phyloP scores from a whole-genome alignment of 257 asterid genomes.

The Catharanthus roseus region DNA sequence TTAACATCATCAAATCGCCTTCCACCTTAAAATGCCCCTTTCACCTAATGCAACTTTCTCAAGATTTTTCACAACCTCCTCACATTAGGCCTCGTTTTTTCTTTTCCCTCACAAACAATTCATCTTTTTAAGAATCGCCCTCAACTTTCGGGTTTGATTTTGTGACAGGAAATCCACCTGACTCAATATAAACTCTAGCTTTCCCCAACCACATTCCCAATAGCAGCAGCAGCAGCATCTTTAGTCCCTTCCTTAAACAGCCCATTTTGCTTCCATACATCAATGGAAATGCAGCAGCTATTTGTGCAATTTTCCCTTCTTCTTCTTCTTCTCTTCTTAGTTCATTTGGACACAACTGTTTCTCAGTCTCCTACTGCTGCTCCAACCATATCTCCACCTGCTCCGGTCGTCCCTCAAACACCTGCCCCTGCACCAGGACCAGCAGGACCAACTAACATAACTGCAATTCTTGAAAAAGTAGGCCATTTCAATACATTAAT shows the following conservation, averaged over 20 bases:
- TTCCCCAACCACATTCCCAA: not conserved
- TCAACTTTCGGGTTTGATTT: not conserved
- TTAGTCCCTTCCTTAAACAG: not conserved
- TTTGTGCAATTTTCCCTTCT: slow-evolving; percentile 10
- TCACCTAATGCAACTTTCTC: slow-evolving; percentile 11
- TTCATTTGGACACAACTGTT: slow-evolving; percentile 12
- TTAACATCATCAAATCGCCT: slow-evolving; percentile 24
- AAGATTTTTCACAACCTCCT: not conserved
- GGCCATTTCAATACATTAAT: slow-evolving; percentile 40
- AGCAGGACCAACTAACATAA: slow-evolving; percentile 40
- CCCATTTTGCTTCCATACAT: not conserved
- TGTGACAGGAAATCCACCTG: not conserved
- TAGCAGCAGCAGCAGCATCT: not conserved
- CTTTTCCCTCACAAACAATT: too few relatives aligned
- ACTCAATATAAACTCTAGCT: slow-evolving; percentile 13
- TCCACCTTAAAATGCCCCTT: slow-evolving; percentile 32
- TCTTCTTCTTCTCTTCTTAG: slow-evolving; percentile 22
- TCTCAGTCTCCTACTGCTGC: slow-evolving; percentile 7
- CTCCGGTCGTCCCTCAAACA: slow-evolving; percentile 2
- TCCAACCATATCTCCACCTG: slow-evolving; percentile 1
- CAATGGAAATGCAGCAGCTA: slow-evolving; percentile 7
- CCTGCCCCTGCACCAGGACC: slow-evolving; percentile 43
- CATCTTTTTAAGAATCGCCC: too few relatives aligned
- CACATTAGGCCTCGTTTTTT: too few relatives aligned
- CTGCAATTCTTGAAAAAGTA: slow-evolving; percentile 50